Conservation (phyloP, 2,329 filamentous ascomycete species). For the Phyllosticta capitalensis region DNA sequence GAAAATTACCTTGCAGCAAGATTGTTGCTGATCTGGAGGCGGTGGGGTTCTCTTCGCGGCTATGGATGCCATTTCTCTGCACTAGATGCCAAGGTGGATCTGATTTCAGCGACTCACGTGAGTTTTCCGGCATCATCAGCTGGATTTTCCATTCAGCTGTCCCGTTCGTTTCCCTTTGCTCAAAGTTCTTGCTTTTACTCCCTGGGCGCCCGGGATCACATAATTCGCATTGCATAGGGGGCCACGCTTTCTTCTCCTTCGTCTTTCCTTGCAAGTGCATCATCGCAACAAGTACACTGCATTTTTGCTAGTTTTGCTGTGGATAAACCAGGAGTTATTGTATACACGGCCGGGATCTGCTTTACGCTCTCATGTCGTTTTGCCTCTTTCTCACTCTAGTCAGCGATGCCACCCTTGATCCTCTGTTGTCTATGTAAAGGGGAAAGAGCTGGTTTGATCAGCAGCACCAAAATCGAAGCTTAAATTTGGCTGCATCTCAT, state of each 20-base stretch:
- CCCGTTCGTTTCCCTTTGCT: not conserved
- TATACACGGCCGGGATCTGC: not conserved
- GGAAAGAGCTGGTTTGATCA: not conserved
- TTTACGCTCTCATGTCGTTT: not conserved
- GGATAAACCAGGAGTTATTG: not conserved
- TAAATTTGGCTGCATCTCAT: not conserved
- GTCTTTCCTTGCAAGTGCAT: not conserved
- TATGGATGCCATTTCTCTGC: not conserved
- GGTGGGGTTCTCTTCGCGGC: not conserved
- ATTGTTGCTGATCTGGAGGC: not conserved
- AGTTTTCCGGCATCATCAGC: not conserved
- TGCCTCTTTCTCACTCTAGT: not conserved
- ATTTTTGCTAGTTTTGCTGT: not conserved
- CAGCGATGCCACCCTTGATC: not conserved
- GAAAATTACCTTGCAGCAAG: not conserved
- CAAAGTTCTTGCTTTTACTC: not conserved
- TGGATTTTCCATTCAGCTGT: not conserved
- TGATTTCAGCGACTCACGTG: not conserved
- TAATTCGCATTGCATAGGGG: conserved; percentile 7
- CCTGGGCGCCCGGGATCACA: conserved; percentile 1
- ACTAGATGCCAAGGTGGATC: not conserved
- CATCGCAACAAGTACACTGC: not conserved
- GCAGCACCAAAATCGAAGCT: not conserved
- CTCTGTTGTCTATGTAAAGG: not conserved
- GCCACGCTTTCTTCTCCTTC: not conserved